phyloP scores from a whole-genome alignment of 2,329 filamentous ascomycete genomes.

The Calonectria pteridis region DNA sequence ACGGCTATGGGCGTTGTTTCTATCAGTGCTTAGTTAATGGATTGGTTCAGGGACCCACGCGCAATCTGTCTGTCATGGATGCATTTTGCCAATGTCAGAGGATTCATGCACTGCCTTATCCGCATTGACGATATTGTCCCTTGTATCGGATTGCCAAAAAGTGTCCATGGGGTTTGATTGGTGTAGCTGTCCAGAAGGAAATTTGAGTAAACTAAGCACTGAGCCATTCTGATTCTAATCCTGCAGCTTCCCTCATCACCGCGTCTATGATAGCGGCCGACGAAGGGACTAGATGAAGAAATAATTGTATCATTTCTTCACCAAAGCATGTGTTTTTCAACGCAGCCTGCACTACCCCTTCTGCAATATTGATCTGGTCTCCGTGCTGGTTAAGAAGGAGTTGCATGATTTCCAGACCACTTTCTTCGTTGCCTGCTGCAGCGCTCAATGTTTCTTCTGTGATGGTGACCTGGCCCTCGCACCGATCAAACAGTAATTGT shows the following conservation, averaged over 20 bases:
- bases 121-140: neutral
- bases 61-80: no score
- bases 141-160: no score
- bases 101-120: neutral
- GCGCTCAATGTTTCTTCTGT: neutral
- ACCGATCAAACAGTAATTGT: no score
- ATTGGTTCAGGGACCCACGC: no score
- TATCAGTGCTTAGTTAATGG: no score
- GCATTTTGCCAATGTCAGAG: neutral
- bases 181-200: no score
- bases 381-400: neutral
- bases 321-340: no score
- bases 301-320: neutral
- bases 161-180: no score
- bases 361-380: neutral
- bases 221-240: no score
- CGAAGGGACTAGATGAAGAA: neutral
- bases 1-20: no score
- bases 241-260: no score
- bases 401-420: neutral
- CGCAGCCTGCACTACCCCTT: neutral
- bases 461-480: neutral
- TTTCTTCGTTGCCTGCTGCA: neutral
- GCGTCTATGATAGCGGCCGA: neutral
- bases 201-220: no score